Evolutionary conservation across 129 eudicot genomes (phyloP).

Genomic region (Chrysanthemum lavandulifolium): DNA sequence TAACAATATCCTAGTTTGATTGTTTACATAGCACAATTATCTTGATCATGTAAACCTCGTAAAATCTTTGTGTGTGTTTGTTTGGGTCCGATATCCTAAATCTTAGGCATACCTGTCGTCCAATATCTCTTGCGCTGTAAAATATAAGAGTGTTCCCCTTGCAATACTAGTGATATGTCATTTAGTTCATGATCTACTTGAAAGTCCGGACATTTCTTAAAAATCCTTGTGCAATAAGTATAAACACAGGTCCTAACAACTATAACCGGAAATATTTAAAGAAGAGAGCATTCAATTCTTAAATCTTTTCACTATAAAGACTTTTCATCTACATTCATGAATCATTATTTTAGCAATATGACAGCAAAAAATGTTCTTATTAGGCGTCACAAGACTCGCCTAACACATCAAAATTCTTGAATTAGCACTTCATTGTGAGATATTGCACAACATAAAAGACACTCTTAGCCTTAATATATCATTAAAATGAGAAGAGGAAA

Average conservation of each 20-base stretch:
- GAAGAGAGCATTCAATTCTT: background rate
- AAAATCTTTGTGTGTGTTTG: no score
- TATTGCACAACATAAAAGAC: background rate
- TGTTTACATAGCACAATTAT: no score
- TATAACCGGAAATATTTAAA: background rate
- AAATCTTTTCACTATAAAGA: background rate
- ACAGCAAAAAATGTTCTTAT: background rate
- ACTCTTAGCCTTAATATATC: background rate
- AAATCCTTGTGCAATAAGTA: background rate
- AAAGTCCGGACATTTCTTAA: no score
- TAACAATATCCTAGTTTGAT: no score
- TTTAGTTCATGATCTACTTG: no score
- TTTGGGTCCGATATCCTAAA: no score
- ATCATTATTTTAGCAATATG: background rate
- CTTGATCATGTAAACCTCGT: no score
- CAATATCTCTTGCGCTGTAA: no score
- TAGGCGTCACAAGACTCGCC: background rate
- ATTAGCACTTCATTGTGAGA: constrained; percentile 10
- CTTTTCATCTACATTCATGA: background rate
- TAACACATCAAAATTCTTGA: background rate
- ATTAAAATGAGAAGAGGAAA: background rate
- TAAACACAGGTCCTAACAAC: background rate
- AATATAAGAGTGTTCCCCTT: no score
- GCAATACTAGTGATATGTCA: no score
- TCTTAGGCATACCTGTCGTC: no score